phyloP scores from a whole-genome alignment of 345 rosid species.

The Eutrema heterophyllum region DNA sequence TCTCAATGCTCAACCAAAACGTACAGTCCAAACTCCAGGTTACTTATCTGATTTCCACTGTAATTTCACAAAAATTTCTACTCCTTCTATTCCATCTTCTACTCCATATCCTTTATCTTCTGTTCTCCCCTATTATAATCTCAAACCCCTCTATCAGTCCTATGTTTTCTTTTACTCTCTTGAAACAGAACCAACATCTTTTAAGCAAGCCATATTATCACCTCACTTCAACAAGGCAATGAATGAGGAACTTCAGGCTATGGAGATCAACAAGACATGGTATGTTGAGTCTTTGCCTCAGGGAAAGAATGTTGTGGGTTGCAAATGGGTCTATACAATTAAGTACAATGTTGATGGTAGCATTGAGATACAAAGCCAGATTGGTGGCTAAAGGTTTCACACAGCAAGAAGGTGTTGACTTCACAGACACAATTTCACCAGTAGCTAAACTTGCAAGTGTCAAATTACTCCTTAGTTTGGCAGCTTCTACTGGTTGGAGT shows the following conservation, averaged over 20 bases:
- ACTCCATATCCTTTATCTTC: background rate
- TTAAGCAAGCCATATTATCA: background rate
- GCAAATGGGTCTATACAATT: background rate
- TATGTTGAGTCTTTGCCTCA: background rate
- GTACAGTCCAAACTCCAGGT: background rate
- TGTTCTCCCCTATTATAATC: rapidly evolving
- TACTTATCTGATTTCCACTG: background rate
- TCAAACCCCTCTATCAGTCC: rapidly evolving
- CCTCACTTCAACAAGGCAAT: background rate
- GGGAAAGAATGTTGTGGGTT: background rate
- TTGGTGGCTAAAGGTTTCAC: background rate
- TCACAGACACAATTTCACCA: background rate
- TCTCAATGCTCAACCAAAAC: background rate
- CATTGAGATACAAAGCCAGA: background rate
- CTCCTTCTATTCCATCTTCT: background rate
- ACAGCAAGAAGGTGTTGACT: background rate
- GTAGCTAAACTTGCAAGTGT: background rate
- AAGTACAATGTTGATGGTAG: background rate
- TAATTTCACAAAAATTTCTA: background rate
- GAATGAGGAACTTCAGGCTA: background rate
- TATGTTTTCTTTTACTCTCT: background rate
- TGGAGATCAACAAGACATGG: background rate
- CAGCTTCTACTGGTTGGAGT: background rate
- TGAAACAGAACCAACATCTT: background rate
- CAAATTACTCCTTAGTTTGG: background rate